These are phyloP conservation scores for Auricularia sp. DNA, from an alignment of 768 basidiomycete species.

Conservation along the genomic window DNA sequence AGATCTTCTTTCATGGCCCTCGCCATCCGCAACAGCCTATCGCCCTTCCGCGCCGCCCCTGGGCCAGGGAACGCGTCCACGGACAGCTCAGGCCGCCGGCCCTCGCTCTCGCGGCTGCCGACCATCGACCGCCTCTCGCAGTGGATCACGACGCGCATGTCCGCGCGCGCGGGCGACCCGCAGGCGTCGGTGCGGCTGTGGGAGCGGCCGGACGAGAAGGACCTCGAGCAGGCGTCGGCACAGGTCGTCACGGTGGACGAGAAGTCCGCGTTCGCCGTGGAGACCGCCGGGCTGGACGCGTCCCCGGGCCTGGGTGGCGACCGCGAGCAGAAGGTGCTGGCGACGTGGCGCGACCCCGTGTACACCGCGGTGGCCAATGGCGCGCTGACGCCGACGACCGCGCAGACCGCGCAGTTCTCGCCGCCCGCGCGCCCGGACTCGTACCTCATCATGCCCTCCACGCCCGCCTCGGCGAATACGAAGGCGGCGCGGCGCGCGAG, in stretches of 20 bases:
- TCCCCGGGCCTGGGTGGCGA: not conserved
- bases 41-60: not conserved
- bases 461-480: not conserved
- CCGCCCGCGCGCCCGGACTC: not conserved
- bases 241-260: conserved; percentile 1
- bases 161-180: not conserved
- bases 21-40: not conserved
- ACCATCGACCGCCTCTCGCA: not conserved
- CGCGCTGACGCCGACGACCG: not conserved
- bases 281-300: not conserved
- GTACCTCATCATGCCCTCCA: not conserved
- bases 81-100: not conserved
- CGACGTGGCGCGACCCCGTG: not conserved
- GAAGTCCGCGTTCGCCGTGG: not conserved
- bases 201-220: not conserved
- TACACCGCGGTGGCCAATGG: not conserved
- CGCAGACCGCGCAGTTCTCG: not conserved
- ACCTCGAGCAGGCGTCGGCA: not conserved
- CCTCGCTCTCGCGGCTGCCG: not conserved
- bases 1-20: not conserved
- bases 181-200: not conserved
- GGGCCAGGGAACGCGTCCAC: not conserved
- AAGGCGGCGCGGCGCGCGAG: not conserved
- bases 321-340: not conserved
- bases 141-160: not conserved